Percentiles rank a stretch among this genome's conserved stretches.
Evolutionary conservation across 345 rosid genomes (phyloP).

Genomic region (Bretschneidera sinensis): DNA sequence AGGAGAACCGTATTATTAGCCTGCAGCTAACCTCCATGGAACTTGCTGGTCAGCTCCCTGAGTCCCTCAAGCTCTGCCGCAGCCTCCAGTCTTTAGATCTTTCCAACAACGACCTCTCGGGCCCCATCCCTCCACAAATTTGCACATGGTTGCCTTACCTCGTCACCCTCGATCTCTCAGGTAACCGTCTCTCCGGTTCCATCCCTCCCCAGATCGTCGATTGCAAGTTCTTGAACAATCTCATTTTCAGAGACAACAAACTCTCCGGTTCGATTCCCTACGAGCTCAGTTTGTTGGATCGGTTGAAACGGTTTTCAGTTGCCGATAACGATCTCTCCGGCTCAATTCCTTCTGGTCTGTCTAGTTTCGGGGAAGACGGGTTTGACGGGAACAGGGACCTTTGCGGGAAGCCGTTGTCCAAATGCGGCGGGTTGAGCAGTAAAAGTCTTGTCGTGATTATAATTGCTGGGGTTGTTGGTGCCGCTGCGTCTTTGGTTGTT

Average conservation of each 20-base stretch:
- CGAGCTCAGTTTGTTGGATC: constrained; percentile 35
- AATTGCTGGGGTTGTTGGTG: constrained; percentile 42
- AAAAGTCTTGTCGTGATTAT: constrained; percentile 38
- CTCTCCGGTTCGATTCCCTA: constrained; percentile 53
- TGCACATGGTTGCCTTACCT: constrained; percentile 55
- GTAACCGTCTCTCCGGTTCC: constrained; percentile 40
- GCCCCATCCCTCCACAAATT: constrained; percentile 47
- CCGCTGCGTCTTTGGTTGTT: constrained; percentile 31
- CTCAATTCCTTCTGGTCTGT: constrained; percentile 41
- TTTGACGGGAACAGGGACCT: constrained; percentile 38
- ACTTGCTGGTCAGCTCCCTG: constrained; percentile 48
- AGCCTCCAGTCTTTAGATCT: constrained; percentile 48
- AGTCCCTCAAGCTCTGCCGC: constrained; percentile 45
- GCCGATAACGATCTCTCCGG: constrained; percentile 45
- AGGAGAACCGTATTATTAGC: constrained; percentile 47
- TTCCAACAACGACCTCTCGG: constrained; percentile 42
- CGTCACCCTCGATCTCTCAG: constrained; percentile 49
- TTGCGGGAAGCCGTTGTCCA: constrained; percentile 50
- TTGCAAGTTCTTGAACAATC: constrained; percentile 45
- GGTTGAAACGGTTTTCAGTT: constrained; percentile 43
- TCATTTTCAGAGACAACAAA: constrained; percentile 33
- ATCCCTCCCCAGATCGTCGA: constrained; percentile 44
- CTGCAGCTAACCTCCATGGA: constrained; percentile 30
- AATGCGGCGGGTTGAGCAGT: constrained; percentile 42
- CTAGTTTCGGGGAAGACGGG: constrained; percentile 22